Evolutionary conservation across 2,329 filamentous ascomycete genomes (phyloP), one percentile per base, ranked within the genome.

Genomic region (Cladobotryum protrusum): DNA sequence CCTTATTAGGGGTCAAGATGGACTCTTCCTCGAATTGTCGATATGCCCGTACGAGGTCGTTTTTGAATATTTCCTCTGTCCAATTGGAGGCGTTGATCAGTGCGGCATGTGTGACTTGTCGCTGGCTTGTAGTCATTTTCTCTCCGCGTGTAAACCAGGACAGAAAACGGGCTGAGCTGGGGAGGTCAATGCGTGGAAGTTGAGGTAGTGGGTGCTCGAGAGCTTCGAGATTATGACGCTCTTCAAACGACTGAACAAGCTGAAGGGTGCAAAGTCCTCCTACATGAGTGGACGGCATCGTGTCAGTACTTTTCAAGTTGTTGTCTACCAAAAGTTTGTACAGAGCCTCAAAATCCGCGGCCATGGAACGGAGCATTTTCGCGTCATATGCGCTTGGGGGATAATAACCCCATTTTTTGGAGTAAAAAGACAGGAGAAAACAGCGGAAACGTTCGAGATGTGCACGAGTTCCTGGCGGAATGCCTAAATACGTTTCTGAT

Each of bases 361-460:
- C 77, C 79, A 92, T 85, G 3, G 72, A 71, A 32, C 71, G 71
- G 58, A 82, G 82, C 1, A 85, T 64, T 17, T 72, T 66, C 60
- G 48, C 54, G 36, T 74, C 68, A 19, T 69, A 62, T 1, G 69
- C 63, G 2, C 70, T 69, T 0, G 87, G 86, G 1, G 88, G 87
- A 66, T 86, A 92, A 56, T 83, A 85, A 5, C 86, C 86, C 32
- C 89, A 75, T 48, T 82, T 83, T 0, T 77, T 73, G 1, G 80
- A 72, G 60, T 89, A 91, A 59, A 82, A 85, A 0, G 74, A 72
- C 20, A 83, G 73, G 1, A 93, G 65, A 55, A 88, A 87, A 8
- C 78, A 76, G 43, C 87, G 76, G 63, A 92, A 92, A 2, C 79
- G 78, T 54, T 89, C 82, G 1, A 92, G 75, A 58, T 93, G 87